These are phyloP conservation scores for Aureobasidium lini DNA, from an alignment of 2,329 filamentous ascomycete genomes.

Conservation along the genomic window DNA sequence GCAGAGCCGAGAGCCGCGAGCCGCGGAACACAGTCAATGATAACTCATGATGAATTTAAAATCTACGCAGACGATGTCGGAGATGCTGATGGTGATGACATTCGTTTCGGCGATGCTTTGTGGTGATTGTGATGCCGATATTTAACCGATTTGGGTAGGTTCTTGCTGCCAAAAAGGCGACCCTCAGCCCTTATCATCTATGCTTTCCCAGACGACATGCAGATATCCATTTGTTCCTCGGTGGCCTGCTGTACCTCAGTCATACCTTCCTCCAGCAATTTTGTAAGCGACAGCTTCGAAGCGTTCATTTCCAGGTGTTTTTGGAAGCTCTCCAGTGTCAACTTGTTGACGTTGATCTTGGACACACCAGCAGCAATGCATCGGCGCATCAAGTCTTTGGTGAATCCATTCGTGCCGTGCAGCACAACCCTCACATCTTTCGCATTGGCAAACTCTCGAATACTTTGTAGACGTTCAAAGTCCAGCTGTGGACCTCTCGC, in stretches of 20 bases:
- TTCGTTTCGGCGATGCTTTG: no score
- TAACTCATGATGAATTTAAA: no score
- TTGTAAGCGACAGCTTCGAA: conserved; percentile 45
- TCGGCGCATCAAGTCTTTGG: conserved; percentile 45
- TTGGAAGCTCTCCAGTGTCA: conserved; percentile 45
- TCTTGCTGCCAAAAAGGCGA: no score
- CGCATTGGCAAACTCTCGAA: conserved; percentile 42
- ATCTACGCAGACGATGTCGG: no score
- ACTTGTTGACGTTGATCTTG: conserved; percentile 54
- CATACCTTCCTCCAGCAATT: conserved; percentile 48
- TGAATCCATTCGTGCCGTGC: conserved; percentile 52
- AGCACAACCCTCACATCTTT: conserved; percentile 46
- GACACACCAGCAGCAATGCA: conserved; percentile 49
- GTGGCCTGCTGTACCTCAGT: conserved; percentile 47
- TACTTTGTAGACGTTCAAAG: conserved; percentile 45
- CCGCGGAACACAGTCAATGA: not conserved
- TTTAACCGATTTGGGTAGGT: not conserved
- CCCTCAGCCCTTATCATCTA: not conserved
- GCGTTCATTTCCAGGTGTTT: conserved; percentile 41
- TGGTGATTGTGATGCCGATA: not conserved
- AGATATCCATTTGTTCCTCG: conserved; percentile 50
- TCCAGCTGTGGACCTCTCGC: conserved; percentile 53
- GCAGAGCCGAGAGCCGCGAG: not conserved
- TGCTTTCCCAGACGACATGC: conserved; percentile 32
- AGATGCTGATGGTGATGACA: no score